Percentiles rank a stretch among this genome's conserved stretches.
Conservation (phyloP, 305 asterid species). For the Ilex paraguariensis region DNA sequence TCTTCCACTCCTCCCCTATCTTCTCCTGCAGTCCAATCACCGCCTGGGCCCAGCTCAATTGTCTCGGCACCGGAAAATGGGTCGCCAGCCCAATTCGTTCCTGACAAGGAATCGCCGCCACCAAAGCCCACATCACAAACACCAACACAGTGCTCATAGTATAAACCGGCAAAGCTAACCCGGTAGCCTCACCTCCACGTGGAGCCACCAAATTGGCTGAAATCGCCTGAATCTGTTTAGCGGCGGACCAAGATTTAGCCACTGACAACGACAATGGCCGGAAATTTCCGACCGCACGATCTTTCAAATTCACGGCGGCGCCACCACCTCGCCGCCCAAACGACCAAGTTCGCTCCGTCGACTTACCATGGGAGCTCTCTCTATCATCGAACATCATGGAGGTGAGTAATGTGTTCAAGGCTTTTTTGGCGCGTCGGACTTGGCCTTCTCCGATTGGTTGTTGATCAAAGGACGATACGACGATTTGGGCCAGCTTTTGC, state of each 20-base stretch:
- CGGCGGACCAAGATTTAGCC: constrained; percentile 78
- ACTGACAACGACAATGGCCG: constrained; percentile 61
- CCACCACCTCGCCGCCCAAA: constrained; percentile 58
- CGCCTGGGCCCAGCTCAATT: constrained; percentile 61
- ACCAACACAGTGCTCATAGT: constrained; percentile 53
- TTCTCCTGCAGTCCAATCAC: constrained; percentile 62
- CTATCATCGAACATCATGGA: constrained; percentile 66
- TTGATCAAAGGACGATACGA: constrained; percentile 51
- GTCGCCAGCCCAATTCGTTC: constrained; percentile 60
- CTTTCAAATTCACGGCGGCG: constrained; percentile 19
- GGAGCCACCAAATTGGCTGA: constrained; percentile 58
- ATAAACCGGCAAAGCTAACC: constrained; percentile 57
- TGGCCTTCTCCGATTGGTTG: constrained; percentile 73
- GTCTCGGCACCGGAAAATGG: constrained; percentile 51
- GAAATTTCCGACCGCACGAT: constrained; percentile 35
- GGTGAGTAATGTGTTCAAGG: constrained; percentile 46
- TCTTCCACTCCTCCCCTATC: constrained; percentile 85
- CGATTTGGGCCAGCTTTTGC: constrained; percentile 67
- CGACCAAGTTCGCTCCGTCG: constrained; percentile 62
- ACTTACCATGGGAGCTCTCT: constrained; percentile 39
- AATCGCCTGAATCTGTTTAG: constrained; percentile 71
- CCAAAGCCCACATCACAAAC: constrained; percentile 82
- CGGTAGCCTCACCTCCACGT: constrained; percentile 61
- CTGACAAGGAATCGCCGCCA: constrained; percentile 85
- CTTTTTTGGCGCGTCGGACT: constrained; percentile 58